Base-by-base conservation (phyloP, 208 protist genomes). In the Lotmaria passim region DNA sequence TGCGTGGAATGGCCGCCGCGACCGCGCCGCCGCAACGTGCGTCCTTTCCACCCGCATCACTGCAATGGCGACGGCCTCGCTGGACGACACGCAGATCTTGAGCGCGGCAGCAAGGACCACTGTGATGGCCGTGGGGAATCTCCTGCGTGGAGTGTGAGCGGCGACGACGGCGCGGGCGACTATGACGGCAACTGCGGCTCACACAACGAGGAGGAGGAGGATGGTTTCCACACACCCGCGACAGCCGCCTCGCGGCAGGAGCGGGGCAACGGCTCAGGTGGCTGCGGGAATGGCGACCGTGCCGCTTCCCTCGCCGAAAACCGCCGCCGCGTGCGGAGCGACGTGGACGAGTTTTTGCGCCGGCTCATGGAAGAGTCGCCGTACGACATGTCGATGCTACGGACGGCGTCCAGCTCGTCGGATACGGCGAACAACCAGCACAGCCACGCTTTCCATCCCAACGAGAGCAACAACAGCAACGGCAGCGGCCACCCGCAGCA, bases 1-100 rank as follows among this genome's bases (percentile, higher is more conserved):
- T 82, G 84, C 63, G 66, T 84, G 21, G 67, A 69, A 21, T 86
- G 80, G 81, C 75, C 69, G 19, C 68, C 61, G 39, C 69, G 61
- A 14, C 69, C 61, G 24, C 75, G 66, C 24, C 21, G 43, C 28
- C 38, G 41, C 34, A 48, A 59, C 50, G 53, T 56, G 53, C 58
- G 51, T 21, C 26, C 12, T 21, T 19, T 36, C 19, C 15, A 19
- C 7, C 44, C 52, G 26, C 23, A 23, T n/a, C 44, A 23, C 39
- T 15, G 19, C 28, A 43, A 10, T 47, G 58, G 36, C 30, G 33
- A 21, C 44, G 31, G 41, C 24, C 34, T 44, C 26, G 17, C 28
- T n/a, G 36, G 10, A 41, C 10, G 7, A 12, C 12, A 12, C 12
- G 36, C 12, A 12, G 12, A 17, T 19, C 4, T 3, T 46, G 41